Evolutionary conservation across 2,329 filamentous ascomycete species (phyloP).

Genomic region (Penicillium hesseltinei): DNA sequence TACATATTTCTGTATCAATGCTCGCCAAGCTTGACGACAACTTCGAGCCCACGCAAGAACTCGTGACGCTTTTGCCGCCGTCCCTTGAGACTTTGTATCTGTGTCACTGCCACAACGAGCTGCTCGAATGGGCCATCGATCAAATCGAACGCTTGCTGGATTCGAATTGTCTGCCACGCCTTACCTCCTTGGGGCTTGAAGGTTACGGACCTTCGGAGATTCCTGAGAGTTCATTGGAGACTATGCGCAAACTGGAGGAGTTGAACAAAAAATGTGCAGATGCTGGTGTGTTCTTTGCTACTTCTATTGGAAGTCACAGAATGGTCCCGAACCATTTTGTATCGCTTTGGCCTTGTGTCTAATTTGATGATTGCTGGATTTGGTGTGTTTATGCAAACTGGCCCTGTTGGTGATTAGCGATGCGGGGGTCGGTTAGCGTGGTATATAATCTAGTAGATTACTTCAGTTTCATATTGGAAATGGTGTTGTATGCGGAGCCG

Average conservation of each 20-base stretch:
- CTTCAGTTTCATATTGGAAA: background rate
- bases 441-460: background rate
- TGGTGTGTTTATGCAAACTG: background rate
- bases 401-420: background rate
- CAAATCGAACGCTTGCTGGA: background rate
- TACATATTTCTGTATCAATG: background rate
- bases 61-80: background rate
- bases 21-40: background rate
- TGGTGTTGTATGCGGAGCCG: background rate
- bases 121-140: background rate
- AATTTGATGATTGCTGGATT: background rate
- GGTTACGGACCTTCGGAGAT: background rate
- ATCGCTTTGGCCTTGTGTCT: background rate
- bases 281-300: background rate
- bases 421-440: background rate
- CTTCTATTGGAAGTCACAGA: background rate
- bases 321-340: background rate
- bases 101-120: background rate
- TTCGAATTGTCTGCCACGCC: background rate
- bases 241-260: background rate
- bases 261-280: background rate
- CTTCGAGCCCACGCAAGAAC: background rate
- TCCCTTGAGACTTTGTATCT: slow-evolving; percentile 1
- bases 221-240: background rate
- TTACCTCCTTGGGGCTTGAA: slow-evolving; percentile 1